Evolutionary conservation across 2,329 filamentous ascomycete genomes (phyloP).

Genomic region (Diaporthe humulicola): DNA sequence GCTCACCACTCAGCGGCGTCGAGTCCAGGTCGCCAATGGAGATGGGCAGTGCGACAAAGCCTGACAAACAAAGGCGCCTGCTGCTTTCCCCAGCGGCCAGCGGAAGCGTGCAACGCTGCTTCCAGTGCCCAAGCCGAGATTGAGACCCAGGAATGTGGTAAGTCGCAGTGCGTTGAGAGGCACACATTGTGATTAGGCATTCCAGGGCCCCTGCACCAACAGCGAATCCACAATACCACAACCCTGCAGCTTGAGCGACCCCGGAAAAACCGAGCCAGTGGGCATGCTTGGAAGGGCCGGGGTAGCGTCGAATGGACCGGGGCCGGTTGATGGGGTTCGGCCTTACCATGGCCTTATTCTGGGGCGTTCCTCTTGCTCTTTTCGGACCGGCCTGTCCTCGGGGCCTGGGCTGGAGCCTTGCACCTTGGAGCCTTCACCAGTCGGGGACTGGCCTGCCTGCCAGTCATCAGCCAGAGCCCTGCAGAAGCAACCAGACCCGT

Average conservation of each 20-base stretch:
- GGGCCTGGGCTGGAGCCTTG: constrained; percentile 17
- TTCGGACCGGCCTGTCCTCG: constrained; percentile 27
- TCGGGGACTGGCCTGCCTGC: constrained; percentile 15
- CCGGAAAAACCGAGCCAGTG: constrained; percentile 21
- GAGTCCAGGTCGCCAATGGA: neutral
- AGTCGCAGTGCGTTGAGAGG: neutral
- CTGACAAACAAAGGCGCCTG: constrained; percentile 11
- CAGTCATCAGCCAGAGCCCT: neutral
- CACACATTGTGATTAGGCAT: constrained; percentile 22
- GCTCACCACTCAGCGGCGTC: neutral
- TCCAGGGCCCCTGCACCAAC: neutral
- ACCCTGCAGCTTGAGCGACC: constrained; percentile 16
- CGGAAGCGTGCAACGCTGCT: neutral
- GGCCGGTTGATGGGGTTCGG: constrained; percentile 29
- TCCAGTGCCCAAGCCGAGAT: neutral
- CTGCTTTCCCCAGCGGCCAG: too few relatives aligned
- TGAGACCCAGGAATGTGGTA: constrained; percentile 28
- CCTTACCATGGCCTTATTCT: constrained; percentile 36
- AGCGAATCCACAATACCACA: neutral
- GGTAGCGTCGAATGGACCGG: constrained; percentile 23
- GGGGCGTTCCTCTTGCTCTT: constrained; percentile 3
- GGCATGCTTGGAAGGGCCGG: neutral
- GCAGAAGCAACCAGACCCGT: too few relatives aligned
- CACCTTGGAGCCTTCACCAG: neutral
- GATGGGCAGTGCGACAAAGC: neutral